phyloP scores from a whole-genome alignment of 208 protist species.

The Leishmania guyanensis region DNA sequence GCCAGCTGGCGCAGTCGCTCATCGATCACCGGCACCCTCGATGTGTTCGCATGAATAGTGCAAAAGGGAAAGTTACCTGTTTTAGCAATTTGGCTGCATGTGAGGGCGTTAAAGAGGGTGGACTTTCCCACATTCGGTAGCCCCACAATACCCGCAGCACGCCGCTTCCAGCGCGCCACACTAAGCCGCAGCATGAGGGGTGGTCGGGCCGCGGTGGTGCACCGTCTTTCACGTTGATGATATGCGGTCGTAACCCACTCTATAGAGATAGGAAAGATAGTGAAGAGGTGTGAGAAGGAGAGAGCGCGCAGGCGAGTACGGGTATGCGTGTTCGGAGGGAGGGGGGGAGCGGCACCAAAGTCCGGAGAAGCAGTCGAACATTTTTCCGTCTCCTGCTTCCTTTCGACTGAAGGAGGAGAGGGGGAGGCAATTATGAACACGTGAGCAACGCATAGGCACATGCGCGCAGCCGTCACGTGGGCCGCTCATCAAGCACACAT shows the following conservation, averaged over 20 bases:
- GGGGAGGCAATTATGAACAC: neutral
- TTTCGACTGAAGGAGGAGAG: neutral
- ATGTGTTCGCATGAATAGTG: constrained; percentile 92
- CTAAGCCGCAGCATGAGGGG: constrained; percentile 26
- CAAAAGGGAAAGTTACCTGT: constrained; percentile 95
- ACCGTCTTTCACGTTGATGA: neutral
- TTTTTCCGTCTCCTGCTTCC: neutral
- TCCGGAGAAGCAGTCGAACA: no score
- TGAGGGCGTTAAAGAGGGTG: constrained; percentile 94
- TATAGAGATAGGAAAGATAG: neutral
- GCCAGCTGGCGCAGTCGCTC: constrained; percentile 73
- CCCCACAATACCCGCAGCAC: constrained; percentile 87
- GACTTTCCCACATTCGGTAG: constrained; percentile 93
- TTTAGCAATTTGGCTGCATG: constrained; percentile 83
- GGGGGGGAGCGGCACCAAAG: no score
- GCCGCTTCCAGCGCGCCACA: constrained; percentile 32
- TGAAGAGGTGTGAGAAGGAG: neutral
- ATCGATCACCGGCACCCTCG: constrained; percentile 80
- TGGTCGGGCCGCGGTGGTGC: neutral
- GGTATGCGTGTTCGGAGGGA: neutral
- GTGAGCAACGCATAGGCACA: neutral
- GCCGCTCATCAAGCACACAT: no score
- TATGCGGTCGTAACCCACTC: neutral
- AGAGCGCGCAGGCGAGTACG: neutral
- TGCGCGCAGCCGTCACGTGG: neutral